These are phyloP conservation scores for Plasmopara viticola DNA, from an alignment of 352 stramenopile species.

Conservation along the genomic window DNA sequence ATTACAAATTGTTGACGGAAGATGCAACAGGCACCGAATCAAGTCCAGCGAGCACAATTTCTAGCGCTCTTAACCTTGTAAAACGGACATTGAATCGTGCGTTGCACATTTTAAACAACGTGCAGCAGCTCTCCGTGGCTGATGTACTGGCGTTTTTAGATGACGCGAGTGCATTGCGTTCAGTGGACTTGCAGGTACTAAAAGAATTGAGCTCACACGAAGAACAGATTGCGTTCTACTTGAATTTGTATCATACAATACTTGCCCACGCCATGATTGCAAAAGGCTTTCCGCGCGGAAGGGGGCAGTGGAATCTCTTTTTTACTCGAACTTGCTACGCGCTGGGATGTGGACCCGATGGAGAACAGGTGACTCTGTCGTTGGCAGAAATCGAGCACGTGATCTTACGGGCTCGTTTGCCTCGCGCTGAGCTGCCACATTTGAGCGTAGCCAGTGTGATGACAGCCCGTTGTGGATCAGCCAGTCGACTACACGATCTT, in stretches of 20 bases:
- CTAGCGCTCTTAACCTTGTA: conserved; percentile 19
- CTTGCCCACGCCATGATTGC: conserved; percentile 71
- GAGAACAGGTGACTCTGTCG: conserved; percentile 44
- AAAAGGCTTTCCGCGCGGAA: conserved; percentile 49
- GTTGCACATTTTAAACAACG: conserved; percentile 33
- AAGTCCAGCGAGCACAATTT: conserved; percentile 9
- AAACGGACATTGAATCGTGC: conserved; percentile 27
- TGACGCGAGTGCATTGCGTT: conserved; percentile 47
- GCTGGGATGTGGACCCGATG: conserved; percentile 26
- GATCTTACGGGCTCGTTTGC: conserved; percentile 53
- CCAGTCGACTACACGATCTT: conserved; percentile 25
- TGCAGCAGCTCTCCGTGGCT: conserved; percentile 34
- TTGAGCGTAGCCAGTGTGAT: conserved; percentile 25
- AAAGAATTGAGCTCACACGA: conserved; percentile 45
- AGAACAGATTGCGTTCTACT: conserved; percentile 62
- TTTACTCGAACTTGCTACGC: conserved; percentile 57
- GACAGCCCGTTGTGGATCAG: conserved; percentile 5
- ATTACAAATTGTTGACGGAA: not conserved
- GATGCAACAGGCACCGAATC: conserved; percentile 3
- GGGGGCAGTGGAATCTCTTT: conserved; percentile 55
- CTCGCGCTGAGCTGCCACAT: conserved; percentile 42
- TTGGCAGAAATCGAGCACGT: conserved; percentile 76
- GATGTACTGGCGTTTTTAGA: conserved; percentile 66
- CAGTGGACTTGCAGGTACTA: conserved; percentile 42
- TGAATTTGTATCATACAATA: conserved; percentile 78